Base-by-base conservation (phyloP, 306 rosid species). In the Mucuna pruriens region DNA sequence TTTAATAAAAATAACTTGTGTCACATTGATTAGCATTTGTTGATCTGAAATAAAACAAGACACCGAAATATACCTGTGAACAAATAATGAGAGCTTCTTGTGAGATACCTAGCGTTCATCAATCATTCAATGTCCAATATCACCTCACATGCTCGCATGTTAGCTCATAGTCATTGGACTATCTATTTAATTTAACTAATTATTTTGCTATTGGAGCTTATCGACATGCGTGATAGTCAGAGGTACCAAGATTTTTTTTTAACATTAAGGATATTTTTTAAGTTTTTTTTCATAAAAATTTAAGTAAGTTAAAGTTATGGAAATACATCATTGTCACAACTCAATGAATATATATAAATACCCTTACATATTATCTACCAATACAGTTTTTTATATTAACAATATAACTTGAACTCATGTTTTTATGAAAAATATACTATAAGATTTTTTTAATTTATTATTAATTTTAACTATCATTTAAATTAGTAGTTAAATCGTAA, bases 61-160 rank as follows among this genome's bases (percentile, higher is more conserved):
- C 54, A 67, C 19, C 67, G 38, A 54, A 25, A 11, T n/a, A 54
- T 52, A 40, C 57, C 36, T 40, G 48, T 79, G 76, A 67, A 46
- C 31, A 31, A 69, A 71, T 71, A 58, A 80, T 44, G 17, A 33
- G 34, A 33, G 34, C 2, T 39, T 79, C 29, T 15, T 71, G 55
- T 80, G 84, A 36, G 66, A 62, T 48, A 15, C 61, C 40, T 34
- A 10, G 36, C 52, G 3, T 82, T 76, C 61, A 13, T 82, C 40
- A 57, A 67, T 75, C 51, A 15, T 55, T 57, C 60, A 65, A 22
- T 42, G 54, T 55, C 54, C 61, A 68, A 65, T 29, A 29, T 82
- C 33, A 46, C 74, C 7, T 36, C 86, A 76, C 74, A 70, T 83
- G 86, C 61, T 77, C 25, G 6, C 69, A 70, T 70, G 86, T 70